Percentiles rank a stretch among this genome's conserved stretches.
These are phyloP conservation scores for Musa schizocarpa DNA, from an alignment of 176 grass and related monocot genomes.

Conservation along the genomic window DNA sequence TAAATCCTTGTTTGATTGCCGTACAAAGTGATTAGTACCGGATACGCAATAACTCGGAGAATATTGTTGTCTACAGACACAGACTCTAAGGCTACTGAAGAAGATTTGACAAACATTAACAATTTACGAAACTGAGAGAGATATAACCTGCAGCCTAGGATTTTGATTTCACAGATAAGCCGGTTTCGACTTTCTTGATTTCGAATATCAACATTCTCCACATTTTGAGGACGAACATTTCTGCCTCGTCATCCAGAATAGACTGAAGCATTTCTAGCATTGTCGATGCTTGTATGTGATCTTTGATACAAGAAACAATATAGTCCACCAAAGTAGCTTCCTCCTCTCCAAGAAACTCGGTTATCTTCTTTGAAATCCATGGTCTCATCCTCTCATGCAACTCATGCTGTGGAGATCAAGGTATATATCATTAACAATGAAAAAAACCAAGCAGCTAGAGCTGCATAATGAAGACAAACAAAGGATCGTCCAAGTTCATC, in stretches of 20 bases:
- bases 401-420: slow-evolving; percentile 41
- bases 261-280: slow-evolving; percentile 88
- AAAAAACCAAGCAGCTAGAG: too few species aligned
- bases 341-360: slow-evolving; percentile 95
- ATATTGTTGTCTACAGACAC: not conserved
- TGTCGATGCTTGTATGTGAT: slow-evolving; percentile 80
- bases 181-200: slow-evolving; percentile 90
- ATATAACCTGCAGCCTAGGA: slow-evolving; percentile 23
- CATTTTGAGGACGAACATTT: slow-evolving; percentile 99
- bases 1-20: not conserved
- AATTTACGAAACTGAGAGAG: slow-evolving; percentile 15
- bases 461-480: too few species aligned
- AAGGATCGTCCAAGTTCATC: not conserved
- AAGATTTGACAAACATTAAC: not conserved
- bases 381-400: slow-evolving; percentile 95
- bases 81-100: not conserved
- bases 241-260: slow-evolving; percentile 86
- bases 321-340: slow-evolving; percentile 97
- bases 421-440: slow-evolving; percentile 7
- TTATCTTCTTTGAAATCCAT: slow-evolving; percentile 98
- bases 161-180: slow-evolving; percentile 43
- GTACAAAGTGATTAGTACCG: not conserved
- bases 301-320: slow-evolving; percentile 88
- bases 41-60: not conserved
- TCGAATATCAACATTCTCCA: slow-evolving; percentile 99